Percentiles rank a stretch among this genome's conserved stretches.
These are phyloP conservation scores for Dioszegia aurantiaca DNA, from an alignment of 768 basidiomycete species.

Conservation along the genomic window DNA sequence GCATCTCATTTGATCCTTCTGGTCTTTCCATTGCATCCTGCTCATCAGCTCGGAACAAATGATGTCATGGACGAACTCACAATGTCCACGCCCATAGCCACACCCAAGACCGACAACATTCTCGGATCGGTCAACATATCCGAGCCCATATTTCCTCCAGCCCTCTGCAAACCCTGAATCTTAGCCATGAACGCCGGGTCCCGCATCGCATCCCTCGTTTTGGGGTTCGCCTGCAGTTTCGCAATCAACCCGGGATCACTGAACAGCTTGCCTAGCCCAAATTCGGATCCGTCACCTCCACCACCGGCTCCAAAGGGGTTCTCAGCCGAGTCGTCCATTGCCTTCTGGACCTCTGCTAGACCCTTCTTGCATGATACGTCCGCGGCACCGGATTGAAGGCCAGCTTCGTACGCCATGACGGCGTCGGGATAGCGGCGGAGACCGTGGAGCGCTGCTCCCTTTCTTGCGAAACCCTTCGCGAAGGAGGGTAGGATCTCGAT, in stretches of 20 bases:
- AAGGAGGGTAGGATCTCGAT: conserved; percentile 74
- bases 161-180: conserved; percentile 52
- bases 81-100: conserved; percentile 87
- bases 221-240: conserved; percentile 82
- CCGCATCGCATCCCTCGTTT: conserved; percentile 75
- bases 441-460: conserved; percentile 90
- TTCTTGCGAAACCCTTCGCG: conserved; percentile 86
- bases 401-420: conserved; percentile 75
- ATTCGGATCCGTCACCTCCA: conserved; percentile 31
- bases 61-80: conserved; percentile 52
- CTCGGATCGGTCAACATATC: conserved; percentile 74
- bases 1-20: conserved; percentile 77
- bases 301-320: conserved; percentile 52
- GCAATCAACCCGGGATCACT: conserved; percentile 74
- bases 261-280: conserved; percentile 74
- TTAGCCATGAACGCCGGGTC: conserved; percentile 79
- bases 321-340: conserved; percentile 60
- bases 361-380: conserved; percentile 80
- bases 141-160: conserved; percentile 35
- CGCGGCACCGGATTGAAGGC: conserved; percentile 71
- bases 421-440: conserved; percentile 74
- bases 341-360: conserved; percentile 79
- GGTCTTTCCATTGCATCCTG: conserved; percentile 73
- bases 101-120: conserved; percentile 82
- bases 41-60: neutral